phyloP scores from a whole-genome alignment of 768 basidiomycete genomes.

The Agaricus bisporus region DNA sequence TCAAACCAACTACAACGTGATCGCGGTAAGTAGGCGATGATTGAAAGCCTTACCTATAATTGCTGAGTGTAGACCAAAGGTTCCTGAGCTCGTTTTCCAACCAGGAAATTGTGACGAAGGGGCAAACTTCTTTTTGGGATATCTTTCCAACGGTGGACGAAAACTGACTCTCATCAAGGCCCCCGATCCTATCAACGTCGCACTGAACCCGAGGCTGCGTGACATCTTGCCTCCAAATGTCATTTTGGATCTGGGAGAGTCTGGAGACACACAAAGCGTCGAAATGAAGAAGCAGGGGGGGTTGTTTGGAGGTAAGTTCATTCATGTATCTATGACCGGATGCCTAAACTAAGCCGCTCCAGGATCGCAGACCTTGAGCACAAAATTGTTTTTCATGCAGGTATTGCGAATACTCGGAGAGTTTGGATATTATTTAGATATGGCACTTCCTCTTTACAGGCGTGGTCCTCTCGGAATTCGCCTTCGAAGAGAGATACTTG shows the following conservation, averaged over 20 bases:
- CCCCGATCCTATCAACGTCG: constrained; percentile 34
- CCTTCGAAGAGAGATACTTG: constrained; percentile 51
- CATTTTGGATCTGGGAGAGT: constrained; percentile 32
- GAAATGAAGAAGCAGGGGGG: constrained; percentile 43
- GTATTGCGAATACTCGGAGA: constrained; percentile 52
- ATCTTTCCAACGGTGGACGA: constrained; percentile 55
- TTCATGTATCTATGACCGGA: neutral
- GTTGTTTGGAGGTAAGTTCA: constrained; percentile 15
- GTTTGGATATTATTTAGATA: constrained; percentile 58
- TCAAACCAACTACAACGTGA: constrained; percentile 53
- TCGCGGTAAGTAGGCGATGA: constrained; percentile 30
- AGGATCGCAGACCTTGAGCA: constrained; percentile 36
- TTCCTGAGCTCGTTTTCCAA: constrained; percentile 65
- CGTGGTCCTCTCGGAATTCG: constrained; percentile 38
- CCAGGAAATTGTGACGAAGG: constrained; percentile 39
- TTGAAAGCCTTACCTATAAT: neutral
- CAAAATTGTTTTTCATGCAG: constrained; percentile 51
- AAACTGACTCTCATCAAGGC: constrained; percentile 44
- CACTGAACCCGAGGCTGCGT: constrained; percentile 33
- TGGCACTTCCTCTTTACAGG: constrained; percentile 55
- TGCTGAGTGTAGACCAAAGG: constrained; percentile 25
- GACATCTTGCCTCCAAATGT: constrained; percentile 29
- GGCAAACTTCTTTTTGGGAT: constrained; percentile 59
- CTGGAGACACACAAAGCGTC: constrained; percentile 48
- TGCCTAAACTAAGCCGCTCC: neutral